Base-by-base conservation (phyloP, 805 yeast genomes). In the Lachancea cidri region DNA sequence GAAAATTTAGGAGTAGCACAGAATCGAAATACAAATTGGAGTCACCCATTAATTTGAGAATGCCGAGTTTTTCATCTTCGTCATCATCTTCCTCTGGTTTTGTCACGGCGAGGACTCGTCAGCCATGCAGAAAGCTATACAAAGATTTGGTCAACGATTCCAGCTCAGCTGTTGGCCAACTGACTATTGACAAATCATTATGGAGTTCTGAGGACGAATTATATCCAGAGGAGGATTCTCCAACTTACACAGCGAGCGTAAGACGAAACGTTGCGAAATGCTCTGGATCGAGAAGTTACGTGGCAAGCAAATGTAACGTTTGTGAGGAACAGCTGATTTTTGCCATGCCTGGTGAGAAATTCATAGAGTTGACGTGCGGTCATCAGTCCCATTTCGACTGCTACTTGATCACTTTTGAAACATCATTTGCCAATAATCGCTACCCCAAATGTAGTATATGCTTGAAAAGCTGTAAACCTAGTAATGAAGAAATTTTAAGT, bases 381-480 rank as follows among this genome's bases (percentile, higher is more conserved):
- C 78, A 74, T 49, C 59, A 60, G 30, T 56, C 69, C 20, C 80
- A 75, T 50, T 60, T 62, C 39, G 62, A 68, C 39, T 75, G 80
- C 45, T 68, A 62, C 24, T 44, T 60, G 3, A 57, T 67, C 5
- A 39, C 65, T 30, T 45, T 64, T 17, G 47, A 52, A 46, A 39
- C 53, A 35, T 19, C 47, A 25, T 19, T 53, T 42, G 32, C 22
- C 19, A 18, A 37, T 17, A 38, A 45, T 9, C 44, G 45, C 11
- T 36, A 45, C 5, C 67, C 68, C 1, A 29, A 32, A 3, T 65
- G 70, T 40, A 40, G 46, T 2, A 30, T 54, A 1, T 66, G 70
- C 45, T 34, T 42, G 5, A 38, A 46, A 13, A 29, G 31, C 3
- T 42, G 57, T 1, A 47, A 45, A n/a, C 67, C 68, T 4, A 41